These are phyloP conservation scores for Stereum hirsutum DNA, from an alignment of 1,284 basidiomycete species.

Conservation along the genomic window DNA sequence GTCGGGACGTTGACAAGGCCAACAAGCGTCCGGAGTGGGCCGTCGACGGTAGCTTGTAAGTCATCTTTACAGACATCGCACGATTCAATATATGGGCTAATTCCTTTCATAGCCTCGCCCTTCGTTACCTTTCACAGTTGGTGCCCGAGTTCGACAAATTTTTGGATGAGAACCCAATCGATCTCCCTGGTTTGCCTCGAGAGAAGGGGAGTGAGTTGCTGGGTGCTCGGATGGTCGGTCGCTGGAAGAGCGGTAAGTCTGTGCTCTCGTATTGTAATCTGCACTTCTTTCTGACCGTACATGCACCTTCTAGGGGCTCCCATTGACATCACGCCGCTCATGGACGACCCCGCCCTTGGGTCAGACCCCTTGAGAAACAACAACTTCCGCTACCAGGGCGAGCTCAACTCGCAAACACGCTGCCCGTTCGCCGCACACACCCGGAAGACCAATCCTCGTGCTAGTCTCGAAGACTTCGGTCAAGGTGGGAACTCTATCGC, in stretches of 20 bases:
- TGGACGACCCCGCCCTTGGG: not conserved
- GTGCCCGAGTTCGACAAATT: constrained; percentile 1
- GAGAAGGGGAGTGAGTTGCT: not conserved
- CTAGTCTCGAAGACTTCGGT: not conserved
- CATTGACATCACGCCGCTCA: not conserved
- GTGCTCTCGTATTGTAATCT: no score
- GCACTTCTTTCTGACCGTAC: no score
- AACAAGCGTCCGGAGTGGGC: not conserved
- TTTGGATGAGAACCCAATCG: not conserved
- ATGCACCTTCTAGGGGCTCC: not conserved
- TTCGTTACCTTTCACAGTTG: not conserved
- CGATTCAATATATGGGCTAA: no score
- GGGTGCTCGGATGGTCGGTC: not conserved
- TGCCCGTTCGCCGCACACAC: not conserved
- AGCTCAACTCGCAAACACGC: not conserved
- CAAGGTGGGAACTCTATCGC: not conserved
- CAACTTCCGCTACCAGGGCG: not conserved
- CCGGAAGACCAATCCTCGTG: not conserved
- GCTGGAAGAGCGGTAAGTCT: constrained; percentile 1
- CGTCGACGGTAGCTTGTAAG: not conserved
- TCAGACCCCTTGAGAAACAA: not conserved
- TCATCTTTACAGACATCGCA: no score
- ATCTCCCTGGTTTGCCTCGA: not conserved
- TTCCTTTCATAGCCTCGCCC: no score
- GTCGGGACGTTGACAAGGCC: not conserved